These are phyloP conservation scores for Sarocladium brachiariae DNA, from an alignment of 2,329 filamentous ascomycete species.

Conservation along the genomic window DNA sequence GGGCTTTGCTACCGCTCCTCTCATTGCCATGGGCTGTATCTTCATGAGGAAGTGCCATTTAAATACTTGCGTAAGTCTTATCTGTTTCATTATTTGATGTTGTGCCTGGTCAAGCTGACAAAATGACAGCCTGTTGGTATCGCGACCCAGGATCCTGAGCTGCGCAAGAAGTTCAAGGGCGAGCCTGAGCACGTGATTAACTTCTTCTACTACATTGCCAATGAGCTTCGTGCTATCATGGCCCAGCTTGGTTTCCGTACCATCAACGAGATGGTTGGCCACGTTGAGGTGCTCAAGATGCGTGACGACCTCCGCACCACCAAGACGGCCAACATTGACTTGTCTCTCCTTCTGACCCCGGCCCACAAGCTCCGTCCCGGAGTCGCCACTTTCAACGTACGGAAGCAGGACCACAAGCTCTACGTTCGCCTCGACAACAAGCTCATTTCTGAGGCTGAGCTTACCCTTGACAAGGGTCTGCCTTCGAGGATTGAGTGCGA, in stretches of 20 bases:
- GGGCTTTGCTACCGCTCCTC: constrained; percentile 88
- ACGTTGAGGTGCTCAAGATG: constrained; percentile 77
- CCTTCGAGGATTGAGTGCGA: constrained; percentile 93
- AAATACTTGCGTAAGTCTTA: constrained; percentile 12
- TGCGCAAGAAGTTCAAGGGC: constrained; percentile 88
- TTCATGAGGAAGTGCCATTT: constrained; percentile 80
- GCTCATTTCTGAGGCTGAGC: constrained; percentile 88
- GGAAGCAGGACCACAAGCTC: constrained; percentile 93
- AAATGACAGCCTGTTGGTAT: constrained; percentile 93
- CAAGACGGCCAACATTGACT: constrained; percentile 89
- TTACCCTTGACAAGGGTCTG: constrained; percentile 89
- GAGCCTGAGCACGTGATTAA: constrained; percentile 96
- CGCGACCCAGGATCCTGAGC: constrained; percentile 88
- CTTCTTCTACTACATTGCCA: constrained; percentile 97
- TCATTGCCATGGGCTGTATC: constrained; percentile 96
- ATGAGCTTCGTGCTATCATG: constrained; percentile 96
- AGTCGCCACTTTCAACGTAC: constrained; percentile 93
- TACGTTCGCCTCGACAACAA: constrained; percentile 95
- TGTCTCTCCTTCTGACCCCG: constrained; percentile 87
- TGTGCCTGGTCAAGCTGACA: too few relatives aligned
- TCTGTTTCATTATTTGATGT: too few relatives aligned
- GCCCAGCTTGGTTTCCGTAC: constrained; percentile 89
- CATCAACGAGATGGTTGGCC: constrained; percentile 96
- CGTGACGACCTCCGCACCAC: constrained; percentile 80
- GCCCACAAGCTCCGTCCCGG: constrained; percentile 93